Conservation (phyloP, 1,284 basidiomycete genomes). For the Melampsora larici-populina region DNA sequence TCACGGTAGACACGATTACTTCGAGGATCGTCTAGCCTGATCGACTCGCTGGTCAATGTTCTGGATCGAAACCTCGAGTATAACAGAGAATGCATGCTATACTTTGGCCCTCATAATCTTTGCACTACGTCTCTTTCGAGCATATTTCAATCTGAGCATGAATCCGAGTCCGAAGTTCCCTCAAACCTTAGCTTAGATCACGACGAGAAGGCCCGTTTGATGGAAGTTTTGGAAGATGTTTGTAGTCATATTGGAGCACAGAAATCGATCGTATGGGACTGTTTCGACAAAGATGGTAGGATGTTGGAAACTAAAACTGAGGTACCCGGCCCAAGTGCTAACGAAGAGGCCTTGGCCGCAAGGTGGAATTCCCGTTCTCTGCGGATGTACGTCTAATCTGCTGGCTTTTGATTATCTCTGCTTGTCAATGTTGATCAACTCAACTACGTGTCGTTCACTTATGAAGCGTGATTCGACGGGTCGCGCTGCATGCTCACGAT, state of each 20-base stretch:
- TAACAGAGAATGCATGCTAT: slow-evolving; percentile 29
- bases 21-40: slow-evolving; percentile 4
- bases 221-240: slow-evolving; percentile 9
- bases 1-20: slow-evolving; percentile 13
- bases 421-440: not conserved
- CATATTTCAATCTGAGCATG: slow-evolving; percentile 36
- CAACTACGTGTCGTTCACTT: not conserved
- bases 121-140: not conserved
- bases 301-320: not conserved
- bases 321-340: slow-evolving; percentile 19
- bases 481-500: slow-evolving; percentile 51
- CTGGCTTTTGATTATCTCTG: not conserved
- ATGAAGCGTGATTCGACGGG: slow-evolving; percentile 44
- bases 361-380: slow-evolving; percentile 48
- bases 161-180: not conserved
- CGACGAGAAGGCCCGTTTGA: slow-evolving; percentile 22
- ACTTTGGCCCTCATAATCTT: slow-evolving; percentile 34
- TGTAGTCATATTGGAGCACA: slow-evolving; percentile 20
- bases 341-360: slow-evolving; percentile 44
- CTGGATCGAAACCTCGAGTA: slow-evolving; percentile 17
- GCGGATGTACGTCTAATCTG: slow-evolving; percentile 44
- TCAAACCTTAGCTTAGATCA: not conserved
- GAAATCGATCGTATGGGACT: slow-evolving; percentile 30
- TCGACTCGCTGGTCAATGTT: slow-evolving; percentile 11
- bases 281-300: not conserved